Percentiles rank a stretch among this genome's conserved stretches.
Conservation (phyloP, 495 filamentous ascomycete species). For the Lophiotrema nucula region DNA sequence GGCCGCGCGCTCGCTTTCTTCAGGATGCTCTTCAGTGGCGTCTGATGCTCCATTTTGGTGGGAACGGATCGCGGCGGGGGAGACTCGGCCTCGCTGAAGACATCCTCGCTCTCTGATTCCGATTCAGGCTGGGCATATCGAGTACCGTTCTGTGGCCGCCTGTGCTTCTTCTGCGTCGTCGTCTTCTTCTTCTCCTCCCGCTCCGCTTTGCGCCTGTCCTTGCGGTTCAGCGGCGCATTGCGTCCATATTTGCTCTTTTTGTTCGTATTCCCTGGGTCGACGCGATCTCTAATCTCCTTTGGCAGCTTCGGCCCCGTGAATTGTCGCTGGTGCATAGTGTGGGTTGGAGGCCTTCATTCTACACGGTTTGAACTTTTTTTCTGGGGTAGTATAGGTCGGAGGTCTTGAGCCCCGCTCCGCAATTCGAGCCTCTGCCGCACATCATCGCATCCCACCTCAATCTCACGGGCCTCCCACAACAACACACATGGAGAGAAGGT, state of each 20-base stretch:
- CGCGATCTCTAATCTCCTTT: constrained; percentile 56
- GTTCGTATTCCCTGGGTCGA: constrained; percentile 53
- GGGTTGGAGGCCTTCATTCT: too few species aligned
- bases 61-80: constrained; percentile 13
- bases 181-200: constrained; percentile 55
- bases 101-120: constrained; percentile 36
- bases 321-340: constrained; percentile 42
- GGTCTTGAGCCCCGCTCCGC: too few species aligned
- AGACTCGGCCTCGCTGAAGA: constrained; percentile 17
- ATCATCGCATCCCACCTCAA: too few species aligned
- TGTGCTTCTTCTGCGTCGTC: constrained; percentile 31
- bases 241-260: constrained; percentile 37
- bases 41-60: constrained; percentile 1
- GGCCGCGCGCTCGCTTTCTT: constrained; percentile 39
- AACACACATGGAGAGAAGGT: constrained; percentile 6
- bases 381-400: too few species aligned
- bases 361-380: too few species aligned
- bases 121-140: constrained; percentile 12
- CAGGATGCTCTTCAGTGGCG: constrained; percentile 47
- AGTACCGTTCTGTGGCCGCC: constrained; percentile 28
- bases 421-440: too few species aligned
- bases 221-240: constrained; percentile 49
- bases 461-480: constrained; percentile 14
- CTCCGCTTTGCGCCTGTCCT: constrained; percentile 61
- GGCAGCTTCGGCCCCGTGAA: constrained; percentile 65